Conservation (phyloP, 345 rosid genomes). For the Eucalyptus paniculata region DNA sequence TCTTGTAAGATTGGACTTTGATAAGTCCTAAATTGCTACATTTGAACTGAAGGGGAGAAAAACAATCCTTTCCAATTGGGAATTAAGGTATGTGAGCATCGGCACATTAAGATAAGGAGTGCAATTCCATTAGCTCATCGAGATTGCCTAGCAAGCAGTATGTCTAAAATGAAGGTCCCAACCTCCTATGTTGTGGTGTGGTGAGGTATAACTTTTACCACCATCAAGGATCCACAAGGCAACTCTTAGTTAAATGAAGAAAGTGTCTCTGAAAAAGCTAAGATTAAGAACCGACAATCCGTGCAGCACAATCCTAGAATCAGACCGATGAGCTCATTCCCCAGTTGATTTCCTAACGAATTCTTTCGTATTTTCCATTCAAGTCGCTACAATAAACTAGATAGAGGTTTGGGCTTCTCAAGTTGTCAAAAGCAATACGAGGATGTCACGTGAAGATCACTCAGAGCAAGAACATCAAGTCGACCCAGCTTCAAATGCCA, state of each 20-base stretch:
- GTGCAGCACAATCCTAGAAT: background rate
- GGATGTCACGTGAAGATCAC: background rate
- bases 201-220: too few species aligned
- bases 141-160: rapidly evolving
- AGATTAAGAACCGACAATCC: rapidly evolving
- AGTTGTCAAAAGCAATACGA: background rate
- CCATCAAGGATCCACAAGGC: rapidly evolving
- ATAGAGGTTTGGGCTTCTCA: background rate
- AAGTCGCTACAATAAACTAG: background rate
- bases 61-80: too few species aligned
- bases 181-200: too few species aligned
- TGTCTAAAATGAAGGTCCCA: too few species aligned
- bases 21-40: rapidly evolving
- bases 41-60: too few species aligned
- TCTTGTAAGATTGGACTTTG: too few species aligned
- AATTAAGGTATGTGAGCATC: rapidly evolving
- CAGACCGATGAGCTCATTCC: background rate
- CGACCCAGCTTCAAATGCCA: background rate
- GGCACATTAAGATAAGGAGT: rapidly evolving
- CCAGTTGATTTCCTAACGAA: background rate
- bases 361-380: background rate
- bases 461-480: background rate
- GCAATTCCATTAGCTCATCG: too few species aligned
- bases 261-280: background rate
- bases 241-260: background rate